A percentile compares a stretch with the other conserved stretches of the same genome.
Conservation (phyloP, 1,284 basidiomycete species). For the Trichosporon coremiiforme region DNA sequence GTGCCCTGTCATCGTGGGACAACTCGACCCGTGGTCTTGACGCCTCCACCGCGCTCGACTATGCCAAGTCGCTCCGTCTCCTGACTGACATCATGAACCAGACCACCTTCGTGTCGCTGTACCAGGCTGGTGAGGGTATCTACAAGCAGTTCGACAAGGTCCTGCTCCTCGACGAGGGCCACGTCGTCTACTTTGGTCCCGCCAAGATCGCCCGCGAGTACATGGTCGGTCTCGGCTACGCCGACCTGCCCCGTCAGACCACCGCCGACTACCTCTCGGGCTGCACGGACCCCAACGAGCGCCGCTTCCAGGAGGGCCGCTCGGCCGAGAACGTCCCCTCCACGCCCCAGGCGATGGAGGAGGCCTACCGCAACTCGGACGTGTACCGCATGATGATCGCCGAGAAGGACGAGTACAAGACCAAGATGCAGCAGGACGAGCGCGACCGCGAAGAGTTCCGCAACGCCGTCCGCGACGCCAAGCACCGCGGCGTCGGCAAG, state of each 20-base stretch:
- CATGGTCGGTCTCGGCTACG: slow-evolving; percentile 61
- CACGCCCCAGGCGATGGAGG: slow-evolving; percentile 71
- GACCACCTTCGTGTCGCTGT: slow-evolving; percentile 60
- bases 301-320: slow-evolving; percentile 74
- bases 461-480: slow-evolving; percentile 72
- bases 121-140: slow-evolving; percentile 67
- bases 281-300: slow-evolving; percentile 76
- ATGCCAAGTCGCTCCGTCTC: slow-evolving; percentile 62
- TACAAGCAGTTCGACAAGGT: slow-evolving; percentile 75
- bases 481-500: slow-evolving; percentile 76
- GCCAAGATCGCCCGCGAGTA: slow-evolving; percentile 60
- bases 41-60: slow-evolving; percentile 64
- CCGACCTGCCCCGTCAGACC: slow-evolving; percentile 57
- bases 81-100: slow-evolving; percentile 60
- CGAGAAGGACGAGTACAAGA: slow-evolving; percentile 67
- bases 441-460: slow-evolving; percentile 73
- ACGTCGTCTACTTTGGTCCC: slow-evolving; percentile 62
- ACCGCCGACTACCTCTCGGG: slow-evolving; percentile 72
- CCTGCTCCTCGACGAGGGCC: slow-evolving; percentile 58
- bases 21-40: slow-evolving; percentile 60
- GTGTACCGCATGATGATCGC: slow-evolving; percentile 61
- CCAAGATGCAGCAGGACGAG: slow-evolving; percentile 65
- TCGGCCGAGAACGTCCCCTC: slow-evolving; percentile 69
- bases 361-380: slow-evolving; percentile 66
- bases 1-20: slow-evolving; percentile 59